These are phyloP conservation scores for Aureobasidium sp. DNA, from an alignment of 2,329 filamentous ascomycete species.

Conservation along the genomic window DNA sequence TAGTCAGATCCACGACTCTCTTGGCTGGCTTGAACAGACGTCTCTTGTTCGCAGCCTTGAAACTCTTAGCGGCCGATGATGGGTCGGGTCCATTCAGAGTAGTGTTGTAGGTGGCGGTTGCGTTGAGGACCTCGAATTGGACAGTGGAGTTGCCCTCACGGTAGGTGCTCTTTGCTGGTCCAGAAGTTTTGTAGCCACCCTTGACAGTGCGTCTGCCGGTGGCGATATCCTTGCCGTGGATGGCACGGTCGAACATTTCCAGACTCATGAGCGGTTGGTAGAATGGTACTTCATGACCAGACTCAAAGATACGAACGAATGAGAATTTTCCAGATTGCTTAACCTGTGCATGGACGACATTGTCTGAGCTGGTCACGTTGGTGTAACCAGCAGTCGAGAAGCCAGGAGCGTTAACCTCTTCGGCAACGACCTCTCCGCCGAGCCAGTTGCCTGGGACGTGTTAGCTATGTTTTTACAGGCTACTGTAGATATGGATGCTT, in stretches of 20 bases:
- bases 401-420: constrained; percentile 32
- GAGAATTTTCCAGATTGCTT: constrained; percentile 43
- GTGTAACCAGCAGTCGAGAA: constrained; percentile 39
- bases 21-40: constrained; percentile 6
- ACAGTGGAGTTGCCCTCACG: constrained; percentile 28
- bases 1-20: neutral
- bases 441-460: constrained; percentile 34
- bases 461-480: constrained; percentile 4
- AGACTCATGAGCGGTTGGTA: constrained; percentile 45
- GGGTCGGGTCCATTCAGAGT: constrained; percentile 11
- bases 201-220: constrained; percentile 38
- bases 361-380: constrained; percentile 37
- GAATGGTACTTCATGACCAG: constrained; percentile 44
- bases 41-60: constrained; percentile 8
- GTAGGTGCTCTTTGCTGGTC: constrained; percentile 29
- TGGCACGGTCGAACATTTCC: constrained; percentile 41
- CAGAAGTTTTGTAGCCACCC: constrained; percentile 27
- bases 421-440: constrained; percentile 34
- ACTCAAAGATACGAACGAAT: constrained; percentile 43
- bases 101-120: constrained; percentile 11
- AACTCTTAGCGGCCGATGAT: neutral
- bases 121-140: constrained; percentile 10
- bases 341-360: constrained; percentile 44
- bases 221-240: constrained; percentile 42
- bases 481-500: neutral